These are phyloP conservation scores for Fusarium coicis DNA, from an alignment of 2,329 filamentous ascomycete genomes.

Conservation along the genomic window DNA sequence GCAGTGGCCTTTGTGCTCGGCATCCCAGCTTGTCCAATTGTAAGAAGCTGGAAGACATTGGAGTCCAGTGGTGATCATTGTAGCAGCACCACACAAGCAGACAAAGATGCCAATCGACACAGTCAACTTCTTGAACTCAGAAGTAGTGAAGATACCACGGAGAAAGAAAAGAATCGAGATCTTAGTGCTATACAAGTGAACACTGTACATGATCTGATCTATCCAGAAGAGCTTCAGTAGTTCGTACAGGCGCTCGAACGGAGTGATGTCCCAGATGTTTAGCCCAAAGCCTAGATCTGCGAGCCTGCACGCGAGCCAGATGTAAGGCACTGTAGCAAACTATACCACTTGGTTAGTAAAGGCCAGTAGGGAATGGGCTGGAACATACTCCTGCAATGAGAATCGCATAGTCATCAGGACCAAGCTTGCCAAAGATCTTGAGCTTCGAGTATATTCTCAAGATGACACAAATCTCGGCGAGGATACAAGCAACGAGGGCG, in stretches of 20 bases:
- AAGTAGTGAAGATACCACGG: conserved; percentile 17
- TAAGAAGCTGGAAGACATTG: conserved; percentile 32
- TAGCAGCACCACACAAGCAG: conserved; percentile 14
- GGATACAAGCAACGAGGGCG: conserved; percentile 19
- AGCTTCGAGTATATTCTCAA: conserved; percentile 27
- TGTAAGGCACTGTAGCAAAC: conserved; percentile 30
- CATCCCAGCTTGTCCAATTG: conserved; percentile 36
- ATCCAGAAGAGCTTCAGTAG: conserved; percentile 35
- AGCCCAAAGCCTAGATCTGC: conserved; percentile 34
- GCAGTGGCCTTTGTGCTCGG: conserved; percentile 21
- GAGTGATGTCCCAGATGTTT: conserved; percentile 30
- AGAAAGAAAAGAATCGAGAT: conserved; percentile 35
- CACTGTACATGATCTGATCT: conserved; percentile 37
- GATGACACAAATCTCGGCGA: conserved; percentile 23
- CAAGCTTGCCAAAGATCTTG: conserved; percentile 22
- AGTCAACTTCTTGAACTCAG: conserved; percentile 15
- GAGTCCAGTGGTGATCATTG: conserved; percentile 24
- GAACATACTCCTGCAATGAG: conserved; percentile 25
- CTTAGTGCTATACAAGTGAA: conserved; percentile 37
- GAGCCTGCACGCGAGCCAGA: conserved; percentile 24
- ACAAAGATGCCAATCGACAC: conserved; percentile 19
- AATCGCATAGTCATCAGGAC: conserved; percentile 25
- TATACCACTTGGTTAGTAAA: neutral
- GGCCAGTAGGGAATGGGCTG: rapidly evolving
- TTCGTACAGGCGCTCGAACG: conserved; percentile 26